phyloP scores from a whole-genome alignment of 2,329 filamentous ascomycete genomes.

The Colletotrichum sp. region DNA sequence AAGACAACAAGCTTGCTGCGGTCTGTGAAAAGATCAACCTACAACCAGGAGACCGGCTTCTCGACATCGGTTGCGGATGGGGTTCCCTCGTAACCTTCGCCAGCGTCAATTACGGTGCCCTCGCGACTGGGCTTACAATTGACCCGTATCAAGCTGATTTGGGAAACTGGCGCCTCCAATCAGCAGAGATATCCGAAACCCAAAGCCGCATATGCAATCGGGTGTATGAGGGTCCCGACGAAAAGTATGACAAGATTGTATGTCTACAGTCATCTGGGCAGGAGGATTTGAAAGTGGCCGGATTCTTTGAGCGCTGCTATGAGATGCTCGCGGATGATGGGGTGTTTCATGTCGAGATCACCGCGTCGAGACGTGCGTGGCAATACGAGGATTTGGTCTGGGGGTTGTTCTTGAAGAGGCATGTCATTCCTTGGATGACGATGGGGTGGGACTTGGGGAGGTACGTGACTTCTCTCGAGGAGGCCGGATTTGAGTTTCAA shows the following conservation, averaged over 20 bases:
- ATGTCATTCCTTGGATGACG: slow-evolving; percentile 95
- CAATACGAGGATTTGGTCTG: slow-evolving; percentile 98
- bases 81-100: slow-evolving; percentile 87
- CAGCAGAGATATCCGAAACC: slow-evolving; percentile 73
- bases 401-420: slow-evolving; percentile 99
- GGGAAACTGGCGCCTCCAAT: slow-evolving; percentile 82
- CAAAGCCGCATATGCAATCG: slow-evolving; percentile 86
- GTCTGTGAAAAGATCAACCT: slow-evolving; percentile 89
- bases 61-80: slow-evolving; percentile 92
- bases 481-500: slow-evolving; percentile 76
- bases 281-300: slow-evolving; percentile 83
- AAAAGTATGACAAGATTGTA: slow-evolving; percentile 77
- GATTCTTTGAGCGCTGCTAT: slow-evolving; percentile 55
- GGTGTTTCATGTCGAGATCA: slow-evolving; percentile 93
- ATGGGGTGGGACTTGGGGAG: slow-evolving; percentile 91
- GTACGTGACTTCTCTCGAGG: slow-evolving; percentile 84
- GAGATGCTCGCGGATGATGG: slow-evolving; percentile 97
- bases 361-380: slow-evolving; percentile 91
- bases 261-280: slow-evolving; percentile 95
- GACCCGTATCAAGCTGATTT: slow-evolving; percentile 88
- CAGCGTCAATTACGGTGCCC: slow-evolving; percentile 79
- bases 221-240: slow-evolving; percentile 66
- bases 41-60: slow-evolving; percentile 73
- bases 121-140: slow-evolving; percentile 81
- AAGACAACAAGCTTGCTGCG: slow-evolving; percentile 88